Percentiles rank a stretch among this genome's conserved stretches.
Conservation (phyloP, 2,329 filamentous ascomycete genomes). For the Cladorrhinum sp. region DNA sequence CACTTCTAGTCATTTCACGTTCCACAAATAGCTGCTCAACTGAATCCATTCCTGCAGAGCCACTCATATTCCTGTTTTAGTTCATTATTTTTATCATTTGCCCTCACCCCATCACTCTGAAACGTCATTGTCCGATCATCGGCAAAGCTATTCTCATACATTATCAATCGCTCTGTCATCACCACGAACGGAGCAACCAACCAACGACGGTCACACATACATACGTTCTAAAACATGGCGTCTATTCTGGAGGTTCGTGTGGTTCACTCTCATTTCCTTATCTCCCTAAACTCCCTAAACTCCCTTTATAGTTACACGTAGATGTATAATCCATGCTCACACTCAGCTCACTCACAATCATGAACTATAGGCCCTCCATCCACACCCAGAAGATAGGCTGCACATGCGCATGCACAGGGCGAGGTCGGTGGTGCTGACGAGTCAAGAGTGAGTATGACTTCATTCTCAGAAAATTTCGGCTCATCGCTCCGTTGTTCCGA, state of each 20-base stretch:
- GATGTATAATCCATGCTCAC: too few relatives aligned
- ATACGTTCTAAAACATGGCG: constrained; percentile 16
- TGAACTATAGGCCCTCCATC: constrained; percentile 33
- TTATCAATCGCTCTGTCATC: constrained; percentile 9
- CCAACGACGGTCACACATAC: not conserved
- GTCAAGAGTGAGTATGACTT: constrained; percentile 59
- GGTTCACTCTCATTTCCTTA: not conserved
- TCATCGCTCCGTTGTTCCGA: not conserved
- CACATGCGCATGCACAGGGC: constrained; percentile 80
- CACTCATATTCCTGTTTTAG: not conserved
- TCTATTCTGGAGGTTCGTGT: constrained; percentile 26
- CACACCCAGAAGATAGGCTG: constrained; percentile 67
- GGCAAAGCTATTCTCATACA: not conserved
- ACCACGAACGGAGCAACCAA: not conserved
- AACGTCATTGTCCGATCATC: not conserved
- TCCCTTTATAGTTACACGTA: too few relatives aligned
- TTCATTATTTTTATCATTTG: not conserved
- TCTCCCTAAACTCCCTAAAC: too few relatives aligned
- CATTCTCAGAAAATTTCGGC: not conserved
- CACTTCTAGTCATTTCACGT: not conserved
- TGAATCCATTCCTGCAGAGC: not conserved
- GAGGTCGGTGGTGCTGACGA: constrained; percentile 75
- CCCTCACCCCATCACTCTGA: not conserved
- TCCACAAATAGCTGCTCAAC: not conserved
- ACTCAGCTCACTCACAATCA: constrained; percentile 5